These are phyloP conservation scores for Coccomyxa sp. DNA, from an alignment of 139 green algal species.

Conservation along the genomic window DNA sequence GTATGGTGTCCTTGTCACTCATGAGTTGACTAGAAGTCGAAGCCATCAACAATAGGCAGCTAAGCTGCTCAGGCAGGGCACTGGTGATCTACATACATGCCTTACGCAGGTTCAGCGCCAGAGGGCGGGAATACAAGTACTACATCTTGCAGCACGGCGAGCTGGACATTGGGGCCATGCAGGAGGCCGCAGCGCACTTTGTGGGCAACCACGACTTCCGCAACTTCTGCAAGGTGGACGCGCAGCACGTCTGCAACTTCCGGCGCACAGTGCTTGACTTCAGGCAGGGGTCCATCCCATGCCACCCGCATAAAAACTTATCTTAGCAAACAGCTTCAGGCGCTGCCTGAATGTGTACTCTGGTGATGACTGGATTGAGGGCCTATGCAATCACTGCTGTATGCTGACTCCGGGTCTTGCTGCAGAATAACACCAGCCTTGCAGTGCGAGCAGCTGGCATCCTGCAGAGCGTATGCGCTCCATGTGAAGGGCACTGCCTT, in stretches of 20 bases:
- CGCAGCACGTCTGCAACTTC: slow-evolving; percentile 56
- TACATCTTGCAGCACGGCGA: slow-evolving; percentile 56
- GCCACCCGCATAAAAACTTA: slow-evolving; percentile 9
- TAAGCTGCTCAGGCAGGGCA: not conserved
- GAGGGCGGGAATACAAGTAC: slow-evolving; percentile 86
- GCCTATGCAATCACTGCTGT: too few relatives aligned
- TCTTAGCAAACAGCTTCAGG: too few relatives aligned
- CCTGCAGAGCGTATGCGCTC: slow-evolving; percentile 27
- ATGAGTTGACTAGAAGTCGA: too few relatives aligned
- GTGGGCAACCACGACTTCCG: slow-evolving; percentile 91
- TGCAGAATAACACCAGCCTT: not conserved
- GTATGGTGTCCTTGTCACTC: too few relatives aligned
- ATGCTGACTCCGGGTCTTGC: too few relatives aligned
- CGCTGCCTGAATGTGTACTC: too few relatives aligned
- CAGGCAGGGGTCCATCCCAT: too few relatives aligned
- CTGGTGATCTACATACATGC: not conserved
- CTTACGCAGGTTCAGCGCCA: slow-evolving; percentile 72
- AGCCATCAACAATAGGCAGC: not conserved
- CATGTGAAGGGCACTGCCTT: slow-evolving; percentile 70
- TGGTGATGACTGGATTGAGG: too few relatives aligned
- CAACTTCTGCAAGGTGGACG: slow-evolving; percentile 90
- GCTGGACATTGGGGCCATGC: slow-evolving; percentile 79
- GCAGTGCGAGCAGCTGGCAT: not conserved
- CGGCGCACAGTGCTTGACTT: slow-evolving; percentile 52
- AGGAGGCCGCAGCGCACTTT: slow-evolving; percentile 58